Evolutionary conservation across 176 grass and related monocot species (phyloP).

Genomic region (Oryza rufipogon): DNA sequence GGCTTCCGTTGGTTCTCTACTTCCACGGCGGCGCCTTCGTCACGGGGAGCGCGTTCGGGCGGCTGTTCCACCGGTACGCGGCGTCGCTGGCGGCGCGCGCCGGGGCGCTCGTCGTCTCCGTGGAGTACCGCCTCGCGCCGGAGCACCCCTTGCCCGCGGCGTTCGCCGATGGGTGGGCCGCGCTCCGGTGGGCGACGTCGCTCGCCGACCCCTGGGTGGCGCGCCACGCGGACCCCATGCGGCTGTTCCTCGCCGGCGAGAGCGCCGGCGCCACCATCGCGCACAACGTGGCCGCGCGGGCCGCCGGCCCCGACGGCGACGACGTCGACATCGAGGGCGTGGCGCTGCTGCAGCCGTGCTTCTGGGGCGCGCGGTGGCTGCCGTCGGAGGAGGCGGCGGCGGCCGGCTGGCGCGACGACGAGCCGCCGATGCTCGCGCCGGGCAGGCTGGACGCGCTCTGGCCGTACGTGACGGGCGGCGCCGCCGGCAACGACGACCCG

Average conservation of each 20-base stretch:
- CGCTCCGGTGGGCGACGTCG: slow-evolving; percentile 33
- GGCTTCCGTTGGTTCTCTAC: slow-evolving; percentile 58
- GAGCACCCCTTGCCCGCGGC: slow-evolving; percentile 49
- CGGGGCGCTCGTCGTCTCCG: slow-evolving; percentile 40
- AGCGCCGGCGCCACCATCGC: slow-evolving; percentile 15
- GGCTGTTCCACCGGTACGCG: slow-evolving; percentile 40
- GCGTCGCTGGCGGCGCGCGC: slow-evolving; percentile 33
- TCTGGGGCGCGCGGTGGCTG: slow-evolving; percentile 15
- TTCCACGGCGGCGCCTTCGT: slow-evolving; percentile 61
- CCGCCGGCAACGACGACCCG: slow-evolving; percentile 36
- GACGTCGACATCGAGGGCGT: slow-evolving; percentile 17
- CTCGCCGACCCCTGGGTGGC: slow-evolving; percentile 1
- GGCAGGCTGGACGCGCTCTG: neutral
- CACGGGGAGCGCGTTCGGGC: slow-evolving; percentile 37
- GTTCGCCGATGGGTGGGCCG: slow-evolving; percentile 46
- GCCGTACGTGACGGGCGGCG: slow-evolving; percentile 24
- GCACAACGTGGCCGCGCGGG: neutral
- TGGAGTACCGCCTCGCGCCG: slow-evolving; percentile 54
- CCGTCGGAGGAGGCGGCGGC: neutral
- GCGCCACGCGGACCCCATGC: neutral
- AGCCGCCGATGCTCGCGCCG: slow-evolving; percentile 2
- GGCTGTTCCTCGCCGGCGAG: neutral
- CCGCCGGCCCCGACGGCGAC: neutral
- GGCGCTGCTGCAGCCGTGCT: slow-evolving; percentile 18
- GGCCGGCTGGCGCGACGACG: neutral